A percentile compares a stretch with the other conserved stretches of the same genome.
Evolutionary conservation across 371 early-diverging fungal species (phyloP).

Genomic region (Mucor sp.): DNA sequence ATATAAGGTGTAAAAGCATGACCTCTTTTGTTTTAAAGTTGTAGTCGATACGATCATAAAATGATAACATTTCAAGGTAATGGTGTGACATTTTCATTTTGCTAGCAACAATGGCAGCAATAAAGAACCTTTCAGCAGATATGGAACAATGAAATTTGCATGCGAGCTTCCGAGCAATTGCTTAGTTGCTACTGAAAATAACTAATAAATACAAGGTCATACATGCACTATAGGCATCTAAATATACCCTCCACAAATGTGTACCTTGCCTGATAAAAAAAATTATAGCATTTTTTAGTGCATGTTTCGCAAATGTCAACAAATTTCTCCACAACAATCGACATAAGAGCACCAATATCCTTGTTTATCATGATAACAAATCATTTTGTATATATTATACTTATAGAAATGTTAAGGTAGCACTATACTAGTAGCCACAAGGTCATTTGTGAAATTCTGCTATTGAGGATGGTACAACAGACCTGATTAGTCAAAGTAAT

Average conservation of each 20-base stretch:
- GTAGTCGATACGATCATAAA: neutral
- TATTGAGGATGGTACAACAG: neutral
- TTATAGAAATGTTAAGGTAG: neutral
- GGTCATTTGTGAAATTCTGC: neutral
- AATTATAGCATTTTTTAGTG: neutral
- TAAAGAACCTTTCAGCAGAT: neutral
- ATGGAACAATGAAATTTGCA: neutral
- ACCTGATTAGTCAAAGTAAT: neutral
- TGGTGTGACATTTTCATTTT: neutral
- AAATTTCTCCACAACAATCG: neutral
- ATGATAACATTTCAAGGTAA: neutral
- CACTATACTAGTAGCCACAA: neutral
- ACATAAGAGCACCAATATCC: neutral
- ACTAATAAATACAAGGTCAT: neutral
- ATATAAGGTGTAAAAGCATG: neutral
- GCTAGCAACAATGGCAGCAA: neutral
- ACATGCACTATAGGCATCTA: neutral
- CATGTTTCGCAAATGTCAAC: neutral
- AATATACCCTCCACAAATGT: neutral
- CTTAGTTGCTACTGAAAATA: neutral
- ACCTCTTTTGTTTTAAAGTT: neutral
- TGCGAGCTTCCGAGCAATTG: neutral
- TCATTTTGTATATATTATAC: neutral
- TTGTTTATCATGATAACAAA: neutral
- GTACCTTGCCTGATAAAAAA: neutral